Percentiles rank a stretch among this genome's conserved stretches.
Evolutionary conservation across 345 rosid species (phyloP).

Genomic region (Citrus glauca): DNA sequence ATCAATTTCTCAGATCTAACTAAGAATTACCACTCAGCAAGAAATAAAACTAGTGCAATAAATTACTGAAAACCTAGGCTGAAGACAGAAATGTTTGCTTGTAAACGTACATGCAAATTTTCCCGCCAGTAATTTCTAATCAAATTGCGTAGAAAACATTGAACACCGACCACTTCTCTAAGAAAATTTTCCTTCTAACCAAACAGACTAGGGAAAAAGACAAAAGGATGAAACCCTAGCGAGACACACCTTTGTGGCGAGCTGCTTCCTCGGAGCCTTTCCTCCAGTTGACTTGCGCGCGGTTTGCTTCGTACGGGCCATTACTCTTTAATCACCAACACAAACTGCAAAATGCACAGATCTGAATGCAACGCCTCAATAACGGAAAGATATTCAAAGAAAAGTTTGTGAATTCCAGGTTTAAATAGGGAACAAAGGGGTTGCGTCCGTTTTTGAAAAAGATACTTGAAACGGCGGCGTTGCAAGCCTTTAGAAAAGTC

Average conservation of each 20-base stretch:
- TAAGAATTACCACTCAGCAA: background rate
- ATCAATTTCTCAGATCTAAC: background rate
- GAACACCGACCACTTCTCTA: background rate
- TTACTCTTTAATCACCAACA: background rate
- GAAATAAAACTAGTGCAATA: no score
- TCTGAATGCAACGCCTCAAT: background rate
- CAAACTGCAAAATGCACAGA: background rate
- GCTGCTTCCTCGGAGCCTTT: constrained; percentile 70
- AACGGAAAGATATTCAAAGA: background rate
- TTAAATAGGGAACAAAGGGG: background rate
- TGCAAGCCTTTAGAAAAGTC: constrained; percentile 7
- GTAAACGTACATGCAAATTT: background rate
- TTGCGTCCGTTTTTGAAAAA: constrained; percentile 14
- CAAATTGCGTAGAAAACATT: background rate
- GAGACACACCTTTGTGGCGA: constrained; percentile 48
- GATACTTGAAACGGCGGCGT: background rate
- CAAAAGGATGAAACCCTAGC: background rate
- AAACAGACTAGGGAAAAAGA: background rate
- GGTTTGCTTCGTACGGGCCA: constrained; percentile 62
- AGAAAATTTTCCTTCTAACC: background rate
- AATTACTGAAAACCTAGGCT: constrained; percentile 1
- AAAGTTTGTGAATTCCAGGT: background rate
- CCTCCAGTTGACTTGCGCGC: constrained; percentile 66
- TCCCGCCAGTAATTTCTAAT: background rate
- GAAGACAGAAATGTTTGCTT: background rate